Conservation (phyloP, 306 rosid species). For the Chamaecrista fasciculata region DNA sequence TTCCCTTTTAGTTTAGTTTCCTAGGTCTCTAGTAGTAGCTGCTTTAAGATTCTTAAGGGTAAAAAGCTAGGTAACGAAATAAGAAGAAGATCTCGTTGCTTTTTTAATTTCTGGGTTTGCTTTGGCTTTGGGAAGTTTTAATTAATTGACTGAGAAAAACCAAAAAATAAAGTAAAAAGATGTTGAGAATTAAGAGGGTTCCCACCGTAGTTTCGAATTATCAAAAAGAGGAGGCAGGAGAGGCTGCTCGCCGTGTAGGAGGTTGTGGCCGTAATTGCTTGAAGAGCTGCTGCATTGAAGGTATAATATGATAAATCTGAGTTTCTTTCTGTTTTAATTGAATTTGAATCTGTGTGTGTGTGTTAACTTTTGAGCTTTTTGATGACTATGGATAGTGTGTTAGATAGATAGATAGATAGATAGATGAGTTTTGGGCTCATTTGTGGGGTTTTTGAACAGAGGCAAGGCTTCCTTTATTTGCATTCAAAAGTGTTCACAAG, state of each 20-base stretch:
- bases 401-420: too few species aligned
- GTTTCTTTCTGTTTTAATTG: too few species aligned
- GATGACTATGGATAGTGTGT: not conserved
- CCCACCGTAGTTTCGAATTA: conserved; percentile 89
- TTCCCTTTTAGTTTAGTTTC: conserved; percentile 1
- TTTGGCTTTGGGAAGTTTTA: too few species aligned
- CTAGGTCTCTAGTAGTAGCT: not conserved
- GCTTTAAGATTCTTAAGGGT: not conserved
- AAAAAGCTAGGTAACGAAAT: not conserved
- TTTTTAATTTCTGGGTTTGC: conserved; percentile 12
- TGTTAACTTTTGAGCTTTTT: conserved; percentile 1
- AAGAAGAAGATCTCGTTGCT: conserved; percentile 21
- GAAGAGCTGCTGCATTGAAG: conserved; percentile 76
- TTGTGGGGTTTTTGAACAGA: conserved; percentile 44
- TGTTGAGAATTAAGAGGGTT: conserved; percentile 93
- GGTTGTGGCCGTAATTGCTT: conserved; percentile 92
- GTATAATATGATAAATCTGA: too few species aligned
- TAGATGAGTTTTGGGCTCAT: conserved; percentile 41
- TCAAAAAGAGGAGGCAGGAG: conserved; percentile 75
- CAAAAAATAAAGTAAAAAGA: too few species aligned
- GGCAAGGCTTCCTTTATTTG: conserved; percentile 87
- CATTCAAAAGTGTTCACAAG: conserved; percentile 44
- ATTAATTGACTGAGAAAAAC: not conserved
- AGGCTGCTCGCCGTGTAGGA: conserved; percentile 47
- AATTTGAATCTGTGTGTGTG: conserved; percentile 18